Evolutionary conservation across 306 rosid genomes (phyloP), one percentile per base, ranked within the genome.

Genomic region (Potentilla sterilis): DNA sequence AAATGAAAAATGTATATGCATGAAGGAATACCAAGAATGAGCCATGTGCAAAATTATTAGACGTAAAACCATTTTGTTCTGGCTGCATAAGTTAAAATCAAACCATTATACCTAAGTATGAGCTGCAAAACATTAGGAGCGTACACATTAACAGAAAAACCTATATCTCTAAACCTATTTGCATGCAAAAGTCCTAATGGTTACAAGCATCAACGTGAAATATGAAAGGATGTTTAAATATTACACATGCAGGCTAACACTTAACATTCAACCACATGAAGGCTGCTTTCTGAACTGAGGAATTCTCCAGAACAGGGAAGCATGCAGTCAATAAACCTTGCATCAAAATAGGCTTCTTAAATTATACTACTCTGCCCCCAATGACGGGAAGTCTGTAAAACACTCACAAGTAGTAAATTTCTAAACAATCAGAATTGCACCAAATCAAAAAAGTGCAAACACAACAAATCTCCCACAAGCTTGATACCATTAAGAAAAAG

Each of bases 381-480:
- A 75, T 63, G 13, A 84, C 82, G 96, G 89, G 91, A 85, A 87
- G 95, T 79, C 90, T 84, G 90, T 83, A 81, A 87, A 85, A 90
- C 84, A 28, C 28, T 28, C 28, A 28, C 28, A 28, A 28, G 74
- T 79, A 63, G 83, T 79, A 78, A 85, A 9, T 35, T 76, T 86
- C 79, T 72, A 73, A 81, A 35, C 55, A 37, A 82, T 85, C 81
- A 85, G 86, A 86, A 85, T 71, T 67, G 82, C 74, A 65, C 61
- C 79, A 68, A 67, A 58, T 65, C 75, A 70, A 58, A 57, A 22
- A 44, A 70, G 22, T 4, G 2, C 9, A 19, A 34, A 52, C 69
- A 38, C 47, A 61, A 57, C 3, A 2, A 40, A 77, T 54, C 62
- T 32, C 79, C 69, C 76, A 72, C 54, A 72, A 61, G 38, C 70